Conservation (phyloP, 306 rosid genomes). For the Casuarina cunninghamiana region DNA sequence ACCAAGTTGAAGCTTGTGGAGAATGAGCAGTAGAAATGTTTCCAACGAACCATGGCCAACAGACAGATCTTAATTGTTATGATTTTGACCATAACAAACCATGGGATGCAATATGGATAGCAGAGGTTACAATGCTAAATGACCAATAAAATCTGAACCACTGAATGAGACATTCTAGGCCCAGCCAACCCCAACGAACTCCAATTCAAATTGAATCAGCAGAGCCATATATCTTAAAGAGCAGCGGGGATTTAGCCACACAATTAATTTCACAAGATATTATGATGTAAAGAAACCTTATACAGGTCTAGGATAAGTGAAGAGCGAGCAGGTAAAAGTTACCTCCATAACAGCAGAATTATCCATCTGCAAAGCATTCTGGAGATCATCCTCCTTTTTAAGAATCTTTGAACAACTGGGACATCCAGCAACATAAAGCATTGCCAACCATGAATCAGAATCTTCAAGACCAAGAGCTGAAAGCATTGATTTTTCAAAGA, state of each 20-base stretch:
- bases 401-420: conserved; percentile 68
- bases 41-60: background rate
- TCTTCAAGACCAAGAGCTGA: conserved; percentile 72
- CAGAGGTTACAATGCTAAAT: background rate
- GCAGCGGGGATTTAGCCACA: background rate
- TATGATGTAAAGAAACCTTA: background rate
- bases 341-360: conserved; percentile 71
- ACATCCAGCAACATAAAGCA: conserved; percentile 62
- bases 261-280: background rate
- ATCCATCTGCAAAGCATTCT: conserved; percentile 45
- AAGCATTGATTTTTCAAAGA: conserved; percentile 71
- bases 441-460: conserved; percentile 75
- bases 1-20: background rate
- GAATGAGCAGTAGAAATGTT: background rate
- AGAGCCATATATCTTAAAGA: background rate
- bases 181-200: background rate
- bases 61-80: background rate
- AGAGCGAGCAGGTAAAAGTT: conserved; percentile 28
- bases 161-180: background rate
- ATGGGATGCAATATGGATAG: background rate
- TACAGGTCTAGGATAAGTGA: background rate
- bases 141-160: background rate
- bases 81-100: background rate
- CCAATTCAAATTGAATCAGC: background rate
- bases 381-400: conserved; percentile 68